These are phyloP conservation scores for Tricladium varicosporioides DNA, from an alignment of 2,329 filamentous ascomycete genomes.

Conservation along the genomic window DNA sequence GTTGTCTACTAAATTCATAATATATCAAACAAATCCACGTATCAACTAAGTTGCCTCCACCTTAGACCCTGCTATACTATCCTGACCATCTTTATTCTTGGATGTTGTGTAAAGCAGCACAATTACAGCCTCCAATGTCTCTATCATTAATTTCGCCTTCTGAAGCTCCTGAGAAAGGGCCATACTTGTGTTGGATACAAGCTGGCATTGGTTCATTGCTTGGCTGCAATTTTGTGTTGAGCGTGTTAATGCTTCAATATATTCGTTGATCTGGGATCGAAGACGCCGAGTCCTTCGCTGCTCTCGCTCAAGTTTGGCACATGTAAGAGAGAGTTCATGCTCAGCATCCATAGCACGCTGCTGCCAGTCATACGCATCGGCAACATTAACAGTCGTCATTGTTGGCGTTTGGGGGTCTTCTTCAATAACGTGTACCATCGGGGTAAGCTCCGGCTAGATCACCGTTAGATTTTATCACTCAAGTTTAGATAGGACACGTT, in stretches of 20 bases:
- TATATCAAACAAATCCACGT: background rate
- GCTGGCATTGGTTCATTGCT: constrained; percentile 10
- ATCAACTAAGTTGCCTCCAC: background rate
- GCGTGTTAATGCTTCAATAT: constrained; percentile 10
- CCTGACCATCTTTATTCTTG: background rate
- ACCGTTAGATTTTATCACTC: background rate
- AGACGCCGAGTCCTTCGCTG: constrained; percentile 12
- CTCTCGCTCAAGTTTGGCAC: constrained; percentile 12
- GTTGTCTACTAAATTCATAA: no score
- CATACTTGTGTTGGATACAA: constrained; percentile 11
- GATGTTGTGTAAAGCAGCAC: constrained; percentile 7
- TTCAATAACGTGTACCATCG: background rate
- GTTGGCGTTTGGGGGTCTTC: constrained; percentile 12
- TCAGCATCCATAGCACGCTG: constrained; percentile 12
- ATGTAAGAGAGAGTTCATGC: constrained; percentile 12
- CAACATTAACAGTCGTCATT: constrained; percentile 14
- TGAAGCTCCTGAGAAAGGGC: constrained; percentile 10
- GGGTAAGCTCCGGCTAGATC: constrained; percentile 3
- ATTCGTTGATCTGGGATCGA: constrained; percentile 10
- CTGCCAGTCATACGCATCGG: constrained; percentile 15
- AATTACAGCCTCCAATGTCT: constrained; percentile 21
- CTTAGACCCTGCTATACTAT: background rate
- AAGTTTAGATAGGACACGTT: constrained; percentile 50
- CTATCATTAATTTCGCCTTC: constrained; percentile 14
- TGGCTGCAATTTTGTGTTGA: constrained; percentile 6